Base-by-base conservation (phyloP, 2,329 filamentous ascomycete species). In the Gaeumannomyces sp. region DNA sequence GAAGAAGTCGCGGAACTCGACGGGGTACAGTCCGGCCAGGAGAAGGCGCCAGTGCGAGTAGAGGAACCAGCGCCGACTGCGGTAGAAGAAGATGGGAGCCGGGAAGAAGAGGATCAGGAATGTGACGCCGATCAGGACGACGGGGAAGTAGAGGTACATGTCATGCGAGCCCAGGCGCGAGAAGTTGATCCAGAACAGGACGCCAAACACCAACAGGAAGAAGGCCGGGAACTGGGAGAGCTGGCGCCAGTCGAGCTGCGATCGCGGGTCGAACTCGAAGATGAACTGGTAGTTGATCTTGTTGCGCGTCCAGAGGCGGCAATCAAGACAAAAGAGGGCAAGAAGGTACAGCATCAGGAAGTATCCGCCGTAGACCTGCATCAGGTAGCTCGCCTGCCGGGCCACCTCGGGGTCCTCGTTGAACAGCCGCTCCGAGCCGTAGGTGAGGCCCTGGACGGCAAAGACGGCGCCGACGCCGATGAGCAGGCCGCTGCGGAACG, bases 1-100 rank as follows among this genome's bases (percentile, higher is more conserved):
- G 76, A 97, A 98, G 78, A 99, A 98, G 76, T 99, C 95, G 65
- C 93, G 87, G 75, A 98, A 99, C 74, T 98, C 94, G 62, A 99
- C 95, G 1, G 92, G 92, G 72, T 96, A 97, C 27, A 96, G 75
- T 4, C 93, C 93, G 19, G 94, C 92, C 61, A 94, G 83, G 64
- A 96, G 79, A 25, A 98, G 81, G 67, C 95, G 91, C 85, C 91
- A 96, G 89, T 95, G 68, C n/a, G 92, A 93, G 75, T 93, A 93
- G 33, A 91, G 81, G 74, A 96, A 90, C 94, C 95, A 99, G 69
- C 83, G 85, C 56, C 95, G 85, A 71, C 90, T 92, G 68, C 85
- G 84, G 71, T 92, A 85, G 71, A 92, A 94, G 53, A 97, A 76
- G 0, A 91, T 76, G 0, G 86, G 91, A 1, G 85, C 83, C 0